phyloP scores from a whole-genome alignment of 2,329 filamentous ascomycete species.

The Blastomyces gilchristii region DNA sequence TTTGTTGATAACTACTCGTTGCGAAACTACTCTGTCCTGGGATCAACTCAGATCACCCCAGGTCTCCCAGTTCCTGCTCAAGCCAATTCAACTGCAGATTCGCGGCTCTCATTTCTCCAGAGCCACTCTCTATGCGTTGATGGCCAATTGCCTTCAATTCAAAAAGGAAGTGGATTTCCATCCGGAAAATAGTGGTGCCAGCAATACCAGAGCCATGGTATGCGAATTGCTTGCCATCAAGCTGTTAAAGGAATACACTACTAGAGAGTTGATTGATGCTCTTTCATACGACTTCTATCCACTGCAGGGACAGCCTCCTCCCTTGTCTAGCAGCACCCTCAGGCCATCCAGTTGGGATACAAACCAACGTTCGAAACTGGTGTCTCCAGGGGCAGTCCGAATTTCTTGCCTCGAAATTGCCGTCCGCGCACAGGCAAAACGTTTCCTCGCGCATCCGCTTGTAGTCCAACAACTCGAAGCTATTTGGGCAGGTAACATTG shows the following conservation, averaged over 20 bases:
- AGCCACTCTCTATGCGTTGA: slow-evolving; percentile 76
- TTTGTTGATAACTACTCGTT: slow-evolving; percentile 69
- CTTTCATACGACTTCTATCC: slow-evolving; percentile 93
- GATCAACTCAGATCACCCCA: slow-evolving; percentile 93
- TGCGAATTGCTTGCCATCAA: slow-evolving; percentile 88
- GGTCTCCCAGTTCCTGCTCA: slow-evolving; percentile 88
- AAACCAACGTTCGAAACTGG: slow-evolving; percentile 35
- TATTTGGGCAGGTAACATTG: slow-evolving; percentile 92
- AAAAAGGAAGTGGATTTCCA: slow-evolving; percentile 73
- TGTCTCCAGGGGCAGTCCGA: slow-evolving; percentile 52
- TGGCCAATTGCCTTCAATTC: slow-evolving; percentile 92
- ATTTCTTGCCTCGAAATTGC: slow-evolving; percentile 89
- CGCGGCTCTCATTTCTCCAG: slow-evolving; percentile 71
- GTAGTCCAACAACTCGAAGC: slow-evolving; percentile 93
- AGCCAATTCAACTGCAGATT: slow-evolving; percentile 88
- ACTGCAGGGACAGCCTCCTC: slow-evolving; percentile 62
- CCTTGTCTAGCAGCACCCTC: slow-evolving; percentile 27
- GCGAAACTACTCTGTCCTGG: slow-evolving; percentile 88
- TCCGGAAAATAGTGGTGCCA: slow-evolving; percentile 74
- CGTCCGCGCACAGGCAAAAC: slow-evolving; percentile 84
- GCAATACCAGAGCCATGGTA: slow-evolving; percentile 72
- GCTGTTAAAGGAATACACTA: slow-evolving; percentile 78
- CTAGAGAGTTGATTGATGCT: slow-evolving; percentile 83
- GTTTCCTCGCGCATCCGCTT: slow-evolving; percentile 80
- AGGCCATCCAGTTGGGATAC: slow-evolving; percentile 28